A percentile compares a stretch with the other conserved stretches of the same genome.
Conservation (phyloP, 129 eudicot species). For the Pseudognaphalium luteoalbum region DNA sequence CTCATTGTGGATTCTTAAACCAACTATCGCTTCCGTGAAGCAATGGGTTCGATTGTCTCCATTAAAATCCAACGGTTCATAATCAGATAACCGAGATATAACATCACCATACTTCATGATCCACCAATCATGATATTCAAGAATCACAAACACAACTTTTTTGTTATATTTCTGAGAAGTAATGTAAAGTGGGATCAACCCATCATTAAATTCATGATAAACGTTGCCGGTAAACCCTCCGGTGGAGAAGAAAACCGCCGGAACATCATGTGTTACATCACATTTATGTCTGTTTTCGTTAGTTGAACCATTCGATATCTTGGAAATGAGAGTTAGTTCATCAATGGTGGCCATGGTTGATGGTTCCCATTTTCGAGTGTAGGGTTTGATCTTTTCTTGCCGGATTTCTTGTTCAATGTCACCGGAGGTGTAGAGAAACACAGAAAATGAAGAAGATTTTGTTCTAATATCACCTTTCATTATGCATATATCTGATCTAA, state of each 20-base stretch:
- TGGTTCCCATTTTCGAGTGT: slow-evolving; percentile 91
- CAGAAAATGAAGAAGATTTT: slow-evolving; percentile 57
- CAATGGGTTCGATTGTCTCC: slow-evolving; percentile 83
- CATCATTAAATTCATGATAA: slow-evolving; percentile 94
- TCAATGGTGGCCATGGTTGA: slow-evolving; percentile 75
- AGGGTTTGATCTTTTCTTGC: slow-evolving; percentile 79
- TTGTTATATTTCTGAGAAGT: slow-evolving; percentile 81
- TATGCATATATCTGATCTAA: slow-evolving; percentile 69
- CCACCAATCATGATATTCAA: slow-evolving; percentile 98
- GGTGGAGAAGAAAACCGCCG: slow-evolving; percentile 93
- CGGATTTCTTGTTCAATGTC: slow-evolving; percentile 37
- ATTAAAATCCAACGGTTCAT: slow-evolving; percentile 59
- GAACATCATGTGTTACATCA: slow-evolving; percentile 73
- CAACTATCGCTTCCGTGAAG: slow-evolving; percentile 84
- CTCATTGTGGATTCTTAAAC: slow-evolving; percentile 87
- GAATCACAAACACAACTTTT: slow-evolving; percentile 88
- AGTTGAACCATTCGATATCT: slow-evolving; percentile 29
- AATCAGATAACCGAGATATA: slow-evolving; percentile 70
- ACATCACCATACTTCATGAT: slow-evolving; percentile 71
- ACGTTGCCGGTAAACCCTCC: slow-evolving; percentile 96
- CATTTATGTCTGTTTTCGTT: slow-evolving; percentile 38
- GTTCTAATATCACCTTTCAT: slow-evolving; percentile 98
- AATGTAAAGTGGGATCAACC: slow-evolving; percentile 81
- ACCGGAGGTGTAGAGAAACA: slow-evolving; percentile 53
- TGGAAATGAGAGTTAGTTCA: slow-evolving; percentile 63